Conservation (phyloP, 345 rosid genomes). For the Lepidium aucheri region DNA sequence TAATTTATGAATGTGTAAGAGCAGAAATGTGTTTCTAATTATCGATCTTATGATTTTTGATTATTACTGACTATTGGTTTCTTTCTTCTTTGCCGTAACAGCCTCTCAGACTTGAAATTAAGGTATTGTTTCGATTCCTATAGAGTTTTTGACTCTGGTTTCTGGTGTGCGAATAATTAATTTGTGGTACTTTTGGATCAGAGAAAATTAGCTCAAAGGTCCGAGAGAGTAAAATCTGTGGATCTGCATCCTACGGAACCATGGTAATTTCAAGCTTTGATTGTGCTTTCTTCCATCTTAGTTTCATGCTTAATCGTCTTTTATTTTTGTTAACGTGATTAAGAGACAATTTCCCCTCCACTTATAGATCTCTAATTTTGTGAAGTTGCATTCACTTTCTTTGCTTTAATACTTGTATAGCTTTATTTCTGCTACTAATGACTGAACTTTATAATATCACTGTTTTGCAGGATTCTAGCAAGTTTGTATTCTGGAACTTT, state of each 20-base stretch:
- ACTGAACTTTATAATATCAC: not conserved
- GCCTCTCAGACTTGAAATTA: constrained; percentile 42
- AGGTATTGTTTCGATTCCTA: constrained; percentile 25
- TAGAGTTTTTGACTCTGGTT: not conserved
- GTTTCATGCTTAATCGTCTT: not conserved
- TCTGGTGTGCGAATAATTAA: not conserved
- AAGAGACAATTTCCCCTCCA: not conserved
- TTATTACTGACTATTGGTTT: constrained; percentile 10
- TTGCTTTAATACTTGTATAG: not conserved
- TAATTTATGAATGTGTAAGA: not conserved
- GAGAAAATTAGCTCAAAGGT: constrained; percentile 47
- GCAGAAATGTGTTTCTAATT: not conserved
- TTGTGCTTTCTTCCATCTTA: not conserved
- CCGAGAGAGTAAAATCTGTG: constrained; percentile 62
- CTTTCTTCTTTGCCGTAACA: constrained; percentile 21
- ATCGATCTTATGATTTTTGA: not conserved
- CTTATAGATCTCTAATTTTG: not conserved
- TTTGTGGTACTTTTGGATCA: constrained; percentile 28
- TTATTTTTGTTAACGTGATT: not conserved
- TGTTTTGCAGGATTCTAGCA: constrained; percentile 49
- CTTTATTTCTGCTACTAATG: not conserved
- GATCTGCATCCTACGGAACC: constrained; percentile 70
- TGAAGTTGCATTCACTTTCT: not conserved
- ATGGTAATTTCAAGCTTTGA: constrained; percentile 36
- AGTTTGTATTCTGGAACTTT: constrained; percentile 66